Base-by-base conservation (phyloP, 177 flowering plant genomes). In the Vitis hybrid region DNA sequence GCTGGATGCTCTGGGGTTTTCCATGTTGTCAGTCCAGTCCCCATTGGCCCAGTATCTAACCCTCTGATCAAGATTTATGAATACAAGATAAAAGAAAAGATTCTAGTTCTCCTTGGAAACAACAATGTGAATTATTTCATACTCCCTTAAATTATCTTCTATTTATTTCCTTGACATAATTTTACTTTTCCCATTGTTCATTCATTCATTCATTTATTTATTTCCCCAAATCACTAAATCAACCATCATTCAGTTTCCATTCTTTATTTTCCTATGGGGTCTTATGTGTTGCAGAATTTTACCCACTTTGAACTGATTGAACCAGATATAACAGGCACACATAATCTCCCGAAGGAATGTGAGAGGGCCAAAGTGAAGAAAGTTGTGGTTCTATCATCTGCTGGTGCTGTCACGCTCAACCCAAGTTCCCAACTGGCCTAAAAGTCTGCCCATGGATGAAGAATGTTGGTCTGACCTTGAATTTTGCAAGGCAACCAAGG, bases 1-100 rank as follows among this genome's bases (percentile, higher is more conserved):
- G 56, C 18, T 2, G 85, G 85, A 18, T 85, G 89, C 73, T n/a
- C 4, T n/a, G 87, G 85, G 1, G 85, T 85, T 2, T 77, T 85
- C 74, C 87, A 83, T 74, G 73, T 80, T 51, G 89, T 87, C 13
- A 52, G 73, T 55, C 87, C 85, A 7, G 79, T 83, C 63, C 79
- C 82, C 23, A 2, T n/a, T 4, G 34, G 17, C 8, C 17, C 6
- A 8, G 70, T 78, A 15, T 9, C 70, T 2, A 71, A 80, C 61
- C 84, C 80, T 8, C 63, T 78, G 73, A 82, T 68, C n/a, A 71
- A 69, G 69, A 62, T 48, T 26, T 26, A 26, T 26, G 30, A 26
- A 26, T 26, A 26, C 64, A 12, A 11, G 4, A 13, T 12, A 52
- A 52, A 4, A 12, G 15, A 13, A 52, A 13, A 3, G 15, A 12